Base-by-base conservation (phyloP, 352 stramenopile genomes). In the Stramenopiles sp. region DNA sequence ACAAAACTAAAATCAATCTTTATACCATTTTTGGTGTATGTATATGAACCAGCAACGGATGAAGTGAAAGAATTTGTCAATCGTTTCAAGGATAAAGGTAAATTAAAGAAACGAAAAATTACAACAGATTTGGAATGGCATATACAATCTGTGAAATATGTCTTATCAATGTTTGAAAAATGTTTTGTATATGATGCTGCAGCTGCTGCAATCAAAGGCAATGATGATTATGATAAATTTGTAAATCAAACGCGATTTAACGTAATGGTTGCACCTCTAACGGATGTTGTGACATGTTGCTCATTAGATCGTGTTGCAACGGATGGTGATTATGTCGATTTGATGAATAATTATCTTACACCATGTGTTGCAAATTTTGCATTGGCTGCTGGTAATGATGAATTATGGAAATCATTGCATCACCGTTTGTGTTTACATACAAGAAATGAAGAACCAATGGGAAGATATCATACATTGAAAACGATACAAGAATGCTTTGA, bases 371-470 rank as follows among this genome's bases (percentile, higher is more conserved):
- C 88, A 1, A 89, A 93, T 78, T 78, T 94, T 78, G 89, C 88
- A 31, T 92, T 86, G 87, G 90, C 90, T 1, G 88, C 88, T 77
- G 93, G 92, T 85, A 91, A 86, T 79, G 90, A 94, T 79, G 80
- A 93, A 79, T 83, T 93, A 6, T 94, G 90, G 90, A 94, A 94
- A 81, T 88, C 87, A 63, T 83, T 94, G 79, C 89, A 94, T 83
- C 92, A 94, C 78, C 86, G 87, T 7, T 86, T 94, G 78, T 83
- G 93, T 29, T 93, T 94, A 87, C 92, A 93, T 81, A 92, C 89
- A 69, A 89, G 90, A 63, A 83, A 83, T n/a, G 86, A 91, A 65
- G 80, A 80, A 33, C 81, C 87, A 0, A 81, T 84, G 32, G 86
- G 93, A 78, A 88, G 90, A 30, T 85, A 93, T 0, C 88, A 88